A percentile compares a stretch with the other conserved stretches of the same genome.
Evolutionary conservation across 2,329 filamentous ascomycete species (phyloP).

Genomic region (Colletotrichum musae): DNA sequence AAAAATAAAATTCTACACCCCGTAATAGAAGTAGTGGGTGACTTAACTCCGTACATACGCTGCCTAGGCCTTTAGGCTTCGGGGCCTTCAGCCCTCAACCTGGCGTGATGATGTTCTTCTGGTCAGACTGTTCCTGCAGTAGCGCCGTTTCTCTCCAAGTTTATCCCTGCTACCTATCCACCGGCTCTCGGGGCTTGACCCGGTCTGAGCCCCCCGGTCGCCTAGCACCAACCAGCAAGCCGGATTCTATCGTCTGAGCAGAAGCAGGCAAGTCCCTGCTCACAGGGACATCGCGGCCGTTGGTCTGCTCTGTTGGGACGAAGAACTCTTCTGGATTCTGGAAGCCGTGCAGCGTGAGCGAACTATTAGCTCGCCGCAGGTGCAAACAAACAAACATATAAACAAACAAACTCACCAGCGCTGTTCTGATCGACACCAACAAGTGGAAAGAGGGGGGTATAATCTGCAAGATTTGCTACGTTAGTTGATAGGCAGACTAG

Average conservation of each 20-base stretch:
- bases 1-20: too few species aligned
- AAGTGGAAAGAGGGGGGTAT: neutral
- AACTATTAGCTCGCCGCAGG: neutral
- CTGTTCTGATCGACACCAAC: conserved; percentile 21
- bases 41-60: too few species aligned
- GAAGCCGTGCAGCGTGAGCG: neutral
- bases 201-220: conserved; percentile 21
- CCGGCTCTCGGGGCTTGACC: conserved; percentile 20
- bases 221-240: conserved; percentile 30
- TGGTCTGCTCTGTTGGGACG: neutral
- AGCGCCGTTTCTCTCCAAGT: conserved; percentile 26
- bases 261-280: conserved; percentile 26
- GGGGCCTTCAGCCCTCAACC: conserved; percentile 15
- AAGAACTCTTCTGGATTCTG: neutral
- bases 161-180: conserved; percentile 20
- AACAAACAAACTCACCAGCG: neutral
- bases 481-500: neutral
- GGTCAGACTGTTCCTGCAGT: conserved; percentile 39
- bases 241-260: conserved; percentile 12
- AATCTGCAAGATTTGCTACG: conserved; percentile 15
- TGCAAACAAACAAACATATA: neutral
- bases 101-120: conserved; percentile 29
- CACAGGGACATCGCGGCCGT: neutral
- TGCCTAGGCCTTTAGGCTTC: neutral
- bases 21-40: too few species aligned